Conservation (phyloP, 129 eudicot species). For the Silybum marianum region DNA sequence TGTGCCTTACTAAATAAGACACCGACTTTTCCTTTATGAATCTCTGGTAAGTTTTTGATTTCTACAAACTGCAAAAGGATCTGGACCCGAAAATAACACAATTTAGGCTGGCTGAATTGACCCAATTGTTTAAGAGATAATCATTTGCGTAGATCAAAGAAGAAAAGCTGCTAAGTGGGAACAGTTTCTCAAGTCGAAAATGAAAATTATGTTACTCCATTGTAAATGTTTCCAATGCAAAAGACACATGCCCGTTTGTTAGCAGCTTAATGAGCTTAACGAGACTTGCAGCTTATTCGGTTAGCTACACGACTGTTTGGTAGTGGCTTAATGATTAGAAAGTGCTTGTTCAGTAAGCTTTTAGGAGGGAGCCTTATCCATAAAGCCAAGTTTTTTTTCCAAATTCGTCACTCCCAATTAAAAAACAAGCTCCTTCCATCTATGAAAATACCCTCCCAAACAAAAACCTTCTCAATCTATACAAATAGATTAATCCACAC, state of each 20-base stretch:
- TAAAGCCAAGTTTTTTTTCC: too few species aligned
- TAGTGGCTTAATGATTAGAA: too few species aligned
- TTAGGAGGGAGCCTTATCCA: too few species aligned
- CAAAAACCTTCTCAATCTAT: too few species aligned
- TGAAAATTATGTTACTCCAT: background rate
- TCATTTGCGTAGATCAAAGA: background rate
- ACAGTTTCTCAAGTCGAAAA: background rate
- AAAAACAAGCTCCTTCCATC: too few species aligned
- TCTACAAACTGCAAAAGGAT: conserved; percentile 81
- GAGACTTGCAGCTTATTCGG: too few species aligned
- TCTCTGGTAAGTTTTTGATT: conserved; percentile 64
- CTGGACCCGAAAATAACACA: conserved; percentile 39
- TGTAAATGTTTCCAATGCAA: background rate
- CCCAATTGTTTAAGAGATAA: background rate
- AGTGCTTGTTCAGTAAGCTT: too few species aligned
- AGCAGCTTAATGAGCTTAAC: too few species aligned
- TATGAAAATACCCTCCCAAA: too few species aligned
- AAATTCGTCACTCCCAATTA: too few species aligned
- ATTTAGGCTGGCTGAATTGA: background rate
- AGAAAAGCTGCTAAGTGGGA: background rate
- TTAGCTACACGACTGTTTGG: too few species aligned
- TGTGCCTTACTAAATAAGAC: conserved; percentile 70
- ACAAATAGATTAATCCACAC: too few species aligned
- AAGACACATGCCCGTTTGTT: background rate
- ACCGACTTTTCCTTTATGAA: conserved; percentile 52